Evolutionary conservation across 257 asterid genomes (phyloP), one percentile per base, ranked within the genome.

Genomic region (Apocynum venetum): DNA sequence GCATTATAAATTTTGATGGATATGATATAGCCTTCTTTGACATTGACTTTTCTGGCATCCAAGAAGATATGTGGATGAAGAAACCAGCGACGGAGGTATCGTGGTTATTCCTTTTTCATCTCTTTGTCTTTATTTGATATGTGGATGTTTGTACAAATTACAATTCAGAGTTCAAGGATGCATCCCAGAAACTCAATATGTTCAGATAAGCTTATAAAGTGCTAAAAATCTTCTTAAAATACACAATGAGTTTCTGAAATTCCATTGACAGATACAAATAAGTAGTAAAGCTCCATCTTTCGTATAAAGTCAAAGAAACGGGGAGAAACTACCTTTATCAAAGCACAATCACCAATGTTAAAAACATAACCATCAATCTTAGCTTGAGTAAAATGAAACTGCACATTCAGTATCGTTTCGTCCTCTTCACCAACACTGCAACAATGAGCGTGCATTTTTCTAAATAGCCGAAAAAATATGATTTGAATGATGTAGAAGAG

Each of bases 331-430:
- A 91, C 98, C 96, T 92, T 91, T 59, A 94, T 89, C 71, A 59
- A 83, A 11, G 87, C 97, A 81, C 92, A 92, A 83, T 94, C 97
- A 75, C 97, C 97, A 36, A 94, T 82, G 75, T 83, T 79, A 41
- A 91, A 83, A 78, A 87, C 74, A 75, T 78, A 72, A 82, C 81
- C 81, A 74, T 78, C 88, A 75, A 89, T 82, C 78, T 78, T 88
- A 77, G 98, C 98, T 88, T 89, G 96, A 77, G 93, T 84, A 80
- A 89, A 94, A 87, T 94, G 98, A 86, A 89, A 79, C 78, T 86
- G 84, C 77, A 92, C 97, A 82, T 92, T 89, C 82, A 85, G 72
- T 84, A 94, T 84, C 76, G 87, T 89, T 81, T 92, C 97, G 83
- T 94, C 98, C 83, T 94, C 97, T 82, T 90, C 91, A 35, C 86